Evolutionary conservation across 2,329 filamentous ascomycete genomes (phyloP).

Genomic region (Trichoderma sp.): DNA sequence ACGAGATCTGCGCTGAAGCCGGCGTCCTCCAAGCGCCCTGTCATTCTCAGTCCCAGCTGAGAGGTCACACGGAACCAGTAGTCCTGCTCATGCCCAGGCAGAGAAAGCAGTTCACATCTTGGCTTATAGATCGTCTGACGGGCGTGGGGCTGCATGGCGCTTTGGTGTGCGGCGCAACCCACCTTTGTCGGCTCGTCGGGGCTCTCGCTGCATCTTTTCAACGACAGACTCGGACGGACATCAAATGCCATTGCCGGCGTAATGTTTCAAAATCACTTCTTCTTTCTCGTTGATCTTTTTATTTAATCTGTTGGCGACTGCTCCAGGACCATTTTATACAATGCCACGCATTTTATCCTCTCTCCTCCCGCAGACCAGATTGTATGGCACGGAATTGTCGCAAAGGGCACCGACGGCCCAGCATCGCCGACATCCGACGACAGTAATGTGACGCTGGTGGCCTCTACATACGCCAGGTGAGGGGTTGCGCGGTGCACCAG

Average conservation of each 20-base stretch:
- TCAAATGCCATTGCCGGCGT: slow-evolving; percentile 8
- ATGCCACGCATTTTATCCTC: slow-evolving; percentile 41
- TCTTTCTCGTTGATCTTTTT: background rate
- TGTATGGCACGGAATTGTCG: slow-evolving; percentile 44
- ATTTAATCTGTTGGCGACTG: background rate
- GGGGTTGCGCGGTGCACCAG: slow-evolving; percentile 31
- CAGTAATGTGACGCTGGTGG: slow-evolving; percentile 29
- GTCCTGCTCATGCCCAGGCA: slow-evolving; percentile 3
- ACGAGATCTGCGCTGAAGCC: background rate
- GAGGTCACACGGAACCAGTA: slow-evolving; percentile 6
- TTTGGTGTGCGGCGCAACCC: slow-evolving; percentile 13
- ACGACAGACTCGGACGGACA: background rate
- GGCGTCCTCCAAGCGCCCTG: background rate
- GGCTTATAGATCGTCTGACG: slow-evolving; percentile 21
- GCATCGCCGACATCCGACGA: slow-evolving; percentile 30
- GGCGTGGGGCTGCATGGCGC: background rate
- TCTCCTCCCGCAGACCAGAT: slow-evolving; percentile 42
- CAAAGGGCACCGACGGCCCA: slow-evolving; percentile 28
- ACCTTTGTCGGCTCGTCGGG: slow-evolving; percentile 21
- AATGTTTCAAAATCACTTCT: background rate
- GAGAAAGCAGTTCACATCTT: slow-evolving; percentile 11
- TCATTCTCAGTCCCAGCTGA: background rate
- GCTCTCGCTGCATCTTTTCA: slow-evolving; percentile 5
- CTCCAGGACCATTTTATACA: slow-evolving; percentile 36
- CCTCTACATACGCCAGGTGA: slow-evolving; percentile 42